A percentile compares a stretch with the other conserved stretches of the same genome.
phyloP scores from a whole-genome alignment of 148 eudicot species.

The Rhododendron henanense region DNA sequence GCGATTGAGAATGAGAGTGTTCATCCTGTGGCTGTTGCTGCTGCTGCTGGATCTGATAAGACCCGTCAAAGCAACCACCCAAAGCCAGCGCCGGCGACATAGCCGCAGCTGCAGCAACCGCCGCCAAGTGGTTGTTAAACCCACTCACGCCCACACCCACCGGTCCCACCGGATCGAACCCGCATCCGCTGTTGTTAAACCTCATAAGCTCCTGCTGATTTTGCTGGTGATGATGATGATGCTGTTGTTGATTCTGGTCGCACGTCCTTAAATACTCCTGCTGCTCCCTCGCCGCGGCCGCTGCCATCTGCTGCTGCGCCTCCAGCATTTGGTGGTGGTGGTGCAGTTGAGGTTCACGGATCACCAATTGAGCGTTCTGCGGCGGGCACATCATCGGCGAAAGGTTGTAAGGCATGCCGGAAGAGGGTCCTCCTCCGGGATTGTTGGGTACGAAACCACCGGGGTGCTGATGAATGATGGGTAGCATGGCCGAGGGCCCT shows the following conservation, averaged over 20 bases:
- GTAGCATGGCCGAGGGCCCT: slow-evolving; percentile 56
- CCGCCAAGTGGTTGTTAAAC: slow-evolving; percentile 24
- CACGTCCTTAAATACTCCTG: slow-evolving; percentile 46
- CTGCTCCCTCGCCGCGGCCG: slow-evolving; percentile 47
- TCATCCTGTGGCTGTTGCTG: slow-evolving; percentile 25
- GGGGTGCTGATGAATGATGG: slow-evolving; percentile 31
- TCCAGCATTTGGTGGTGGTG: slow-evolving; percentile 35
- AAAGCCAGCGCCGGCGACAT: slow-evolving; percentile 45
- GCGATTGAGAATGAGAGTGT: slow-evolving; percentile 13
- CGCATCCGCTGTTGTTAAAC: slow-evolving; percentile 30
- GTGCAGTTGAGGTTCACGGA: slow-evolving; percentile 33
- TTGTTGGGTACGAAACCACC: slow-evolving; percentile 15
- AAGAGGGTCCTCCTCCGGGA: slow-evolving; percentile 5
- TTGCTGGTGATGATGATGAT: neutral
- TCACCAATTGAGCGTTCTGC: slow-evolving; percentile 21
- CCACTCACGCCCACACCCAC: slow-evolving; percentile 21
- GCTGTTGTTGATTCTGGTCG: slow-evolving; percentile 49
- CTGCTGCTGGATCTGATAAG: slow-evolving; percentile 42
- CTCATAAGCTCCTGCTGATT: slow-evolving; percentile 27
- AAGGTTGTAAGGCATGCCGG: slow-evolving; percentile 29
- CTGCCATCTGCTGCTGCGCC: slow-evolving; percentile 51
- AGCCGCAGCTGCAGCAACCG: slow-evolving; percentile 8
- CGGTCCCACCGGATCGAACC: slow-evolving; percentile 30
- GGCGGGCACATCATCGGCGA: slow-evolving; percentile 26
- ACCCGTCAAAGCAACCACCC: slow-evolving; percentile 35